Base-by-base conservation (phyloP, 768 basidiomycete genomes). In the Amylocystis lapponica region DNA sequence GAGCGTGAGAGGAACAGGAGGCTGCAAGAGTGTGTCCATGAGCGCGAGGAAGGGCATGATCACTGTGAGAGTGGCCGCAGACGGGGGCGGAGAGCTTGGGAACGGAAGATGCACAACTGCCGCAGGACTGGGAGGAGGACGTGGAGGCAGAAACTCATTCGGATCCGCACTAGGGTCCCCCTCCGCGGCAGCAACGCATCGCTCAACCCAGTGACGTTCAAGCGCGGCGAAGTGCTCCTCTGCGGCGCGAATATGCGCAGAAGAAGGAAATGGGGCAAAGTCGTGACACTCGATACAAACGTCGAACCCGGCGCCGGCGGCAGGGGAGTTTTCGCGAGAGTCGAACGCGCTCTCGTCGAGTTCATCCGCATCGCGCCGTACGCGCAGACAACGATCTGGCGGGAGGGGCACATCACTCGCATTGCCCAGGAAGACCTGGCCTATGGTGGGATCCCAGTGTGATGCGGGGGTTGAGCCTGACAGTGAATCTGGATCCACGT, bases 261-360 rank as follows among this genome's bases (percentile, higher is more conserved):
- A 45, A n/a, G 71, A 70, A 0, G 90, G 86, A 61, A 86, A 83
- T 12, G 81, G 79, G 2, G 87, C 86, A 26, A 78, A 67, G 50
- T 93, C 88, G 55, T 87, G 84, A 57, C 87, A 89, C 64, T 95
- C 90, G 48, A 95, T 76, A 60, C 89, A 93, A 32, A 95, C 77
- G 55, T 91, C 83, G 56, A 81, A 92, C 13, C 86, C 87, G 46
- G 73, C 67, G 26, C 80, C 81, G n/a, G 66, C 49, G 23, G 50
- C 54, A 13, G 76, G 73, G 50, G 72, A 70, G 42, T 75, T 74
- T 36, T 50, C 50, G 23, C 59, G 47, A 26, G 56, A 54, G 39
- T 66, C 59, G 47, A 70, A 71, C 14, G 68, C 60, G 33, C 65
- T 62, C 31, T 57, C 54, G 11, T 45, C 51, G 4, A 49, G 50